Percentiles rank a stretch among this genome's conserved stretches.
Evolutionary conservation across 148 eudicot genomes (phyloP).

Genomic region (Spergularia marina): DNA sequence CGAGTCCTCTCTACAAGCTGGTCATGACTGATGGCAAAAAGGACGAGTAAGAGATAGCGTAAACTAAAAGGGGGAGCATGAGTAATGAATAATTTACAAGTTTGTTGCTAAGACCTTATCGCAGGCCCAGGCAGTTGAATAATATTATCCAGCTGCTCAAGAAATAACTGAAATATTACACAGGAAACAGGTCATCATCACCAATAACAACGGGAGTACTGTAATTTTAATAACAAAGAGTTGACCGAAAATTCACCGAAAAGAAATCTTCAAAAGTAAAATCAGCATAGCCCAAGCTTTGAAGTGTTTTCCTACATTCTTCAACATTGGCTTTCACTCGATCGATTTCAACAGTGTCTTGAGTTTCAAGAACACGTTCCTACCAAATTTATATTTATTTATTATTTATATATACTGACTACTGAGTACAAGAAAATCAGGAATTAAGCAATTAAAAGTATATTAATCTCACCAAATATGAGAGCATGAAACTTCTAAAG

Average conservation of each 20-base stretch:
- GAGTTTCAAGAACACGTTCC: constrained; percentile 86
- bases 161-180: constrained; percentile 60
- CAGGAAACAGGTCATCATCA: background rate
- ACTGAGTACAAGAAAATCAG: background rate
- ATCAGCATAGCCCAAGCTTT: constrained; percentile 79
- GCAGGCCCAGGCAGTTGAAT: constrained; percentile 56
- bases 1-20: constrained; percentile 81
- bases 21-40: constrained; percentile 54
- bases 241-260: constrained; percentile 29
- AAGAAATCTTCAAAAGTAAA: constrained; percentile 97
- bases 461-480: constrained; percentile 59
- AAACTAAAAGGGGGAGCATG: constrained; percentile 5
- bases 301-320: constrained; percentile 77
- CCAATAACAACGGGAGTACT: too few species aligned
- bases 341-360: constrained; percentile 73
- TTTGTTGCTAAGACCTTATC: constrained; percentile 49
- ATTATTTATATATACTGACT: too few species aligned
- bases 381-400: background rate
- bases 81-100: background rate
- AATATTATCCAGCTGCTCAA: constrained; percentile 91
- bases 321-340: constrained; percentile 67
- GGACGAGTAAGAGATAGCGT: constrained; percentile 13
- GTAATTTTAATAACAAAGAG: too few species aligned
- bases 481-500: constrained; percentile 94
- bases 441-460: background rate